Percentiles rank a stretch among this genome's conserved stretches.
phyloP scores from a whole-genome alignment of 2,329 filamentous ascomycete species.

The Leptographium wingfieldii region DNA sequence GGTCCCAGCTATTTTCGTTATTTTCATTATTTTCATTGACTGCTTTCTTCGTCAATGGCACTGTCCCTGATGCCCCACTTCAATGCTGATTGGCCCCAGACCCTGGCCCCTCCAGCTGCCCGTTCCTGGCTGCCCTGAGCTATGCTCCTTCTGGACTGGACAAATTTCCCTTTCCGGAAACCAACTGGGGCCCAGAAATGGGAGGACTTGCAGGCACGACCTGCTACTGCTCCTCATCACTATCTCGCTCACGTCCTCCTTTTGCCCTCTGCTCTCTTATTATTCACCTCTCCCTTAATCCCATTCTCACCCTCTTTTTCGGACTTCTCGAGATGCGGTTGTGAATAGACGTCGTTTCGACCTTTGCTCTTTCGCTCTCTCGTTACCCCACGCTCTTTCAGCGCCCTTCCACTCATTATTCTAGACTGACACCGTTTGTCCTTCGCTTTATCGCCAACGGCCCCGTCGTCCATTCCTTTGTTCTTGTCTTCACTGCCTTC shows the following conservation, averaged over 20 bases:
- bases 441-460: background rate
- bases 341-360: slow-evolving; percentile 1
- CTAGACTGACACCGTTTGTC: background rate
- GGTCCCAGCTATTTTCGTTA: slow-evolving; percentile 1
- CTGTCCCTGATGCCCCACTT: background rate
- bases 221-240: background rate
- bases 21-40: background rate
- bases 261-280: background rate
- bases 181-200: background rate
- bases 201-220: background rate
- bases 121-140: slow-evolving; percentile 3
- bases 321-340: slow-evolving; percentile 6
- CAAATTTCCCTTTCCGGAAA: background rate
- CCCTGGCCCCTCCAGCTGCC: background rate
- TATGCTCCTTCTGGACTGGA: background rate
- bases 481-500: slow-evolving; percentile 9
- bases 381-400: slow-evolving; percentile 5
- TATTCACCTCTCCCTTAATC: background rate
- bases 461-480: slow-evolving; percentile 10
- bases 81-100: background rate
- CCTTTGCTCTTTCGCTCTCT: background rate
- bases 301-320: background rate
- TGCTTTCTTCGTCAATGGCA: background rate
- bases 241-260: background rate
- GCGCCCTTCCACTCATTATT: slow-evolving; percentile 8